Percentiles rank a stretch among this genome's conserved stretches.
Evolutionary conservation across 2,329 filamentous ascomycete genomes (phyloP).

Genomic region (Xylaria sp.): DNA sequence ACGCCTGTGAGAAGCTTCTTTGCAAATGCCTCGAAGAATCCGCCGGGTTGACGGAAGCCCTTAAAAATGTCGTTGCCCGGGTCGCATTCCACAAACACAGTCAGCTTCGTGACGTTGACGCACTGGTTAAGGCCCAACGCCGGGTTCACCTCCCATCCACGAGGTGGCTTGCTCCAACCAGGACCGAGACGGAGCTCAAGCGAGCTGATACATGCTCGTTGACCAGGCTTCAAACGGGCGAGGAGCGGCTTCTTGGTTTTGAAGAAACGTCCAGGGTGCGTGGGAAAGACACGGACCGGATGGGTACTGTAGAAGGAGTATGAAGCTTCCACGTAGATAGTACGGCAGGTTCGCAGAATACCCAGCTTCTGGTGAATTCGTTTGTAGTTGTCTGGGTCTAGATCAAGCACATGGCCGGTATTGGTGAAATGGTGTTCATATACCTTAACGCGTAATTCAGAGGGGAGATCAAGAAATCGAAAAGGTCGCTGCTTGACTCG

Average conservation of each 20-base stretch:
- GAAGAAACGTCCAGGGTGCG: slow-evolving; percentile 71
- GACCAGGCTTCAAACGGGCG: slow-evolving; percentile 68
- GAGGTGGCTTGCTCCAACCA: slow-evolving; percentile 76
- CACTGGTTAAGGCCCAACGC: slow-evolving; percentile 72
- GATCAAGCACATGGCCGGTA: slow-evolving; percentile 67
- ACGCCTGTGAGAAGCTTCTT: slow-evolving; percentile 65
- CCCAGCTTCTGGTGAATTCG: slow-evolving; percentile 67
- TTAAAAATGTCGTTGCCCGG: slow-evolving; percentile 74
- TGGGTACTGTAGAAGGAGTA: slow-evolving; percentile 72
- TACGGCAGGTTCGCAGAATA: slow-evolving; percentile 69
- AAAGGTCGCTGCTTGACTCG: slow-evolving; percentile 60
- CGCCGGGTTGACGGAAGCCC: slow-evolving; percentile 71
- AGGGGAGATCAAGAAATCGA: slow-evolving; percentile 72
- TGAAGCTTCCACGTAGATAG: slow-evolving; percentile 70
- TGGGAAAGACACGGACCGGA: slow-evolving; percentile 74
- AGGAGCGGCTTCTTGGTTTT: slow-evolving; percentile 78
- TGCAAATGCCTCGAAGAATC: slow-evolving; percentile 77
- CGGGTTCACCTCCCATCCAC: slow-evolving; percentile 74
- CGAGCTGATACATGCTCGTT: slow-evolving; percentile 68
- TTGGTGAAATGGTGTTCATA: slow-evolving; percentile 71
- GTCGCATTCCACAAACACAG: slow-evolving; percentile 77
- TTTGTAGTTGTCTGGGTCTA: slow-evolving; percentile 73
- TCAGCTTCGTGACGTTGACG: slow-evolving; percentile 65
- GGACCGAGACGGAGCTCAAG: slow-evolving; percentile 78
- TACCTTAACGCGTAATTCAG: slow-evolving; percentile 75